Base-by-base conservation (phyloP, 805 yeast genomes). In the Yarrowia porcina region DNA sequence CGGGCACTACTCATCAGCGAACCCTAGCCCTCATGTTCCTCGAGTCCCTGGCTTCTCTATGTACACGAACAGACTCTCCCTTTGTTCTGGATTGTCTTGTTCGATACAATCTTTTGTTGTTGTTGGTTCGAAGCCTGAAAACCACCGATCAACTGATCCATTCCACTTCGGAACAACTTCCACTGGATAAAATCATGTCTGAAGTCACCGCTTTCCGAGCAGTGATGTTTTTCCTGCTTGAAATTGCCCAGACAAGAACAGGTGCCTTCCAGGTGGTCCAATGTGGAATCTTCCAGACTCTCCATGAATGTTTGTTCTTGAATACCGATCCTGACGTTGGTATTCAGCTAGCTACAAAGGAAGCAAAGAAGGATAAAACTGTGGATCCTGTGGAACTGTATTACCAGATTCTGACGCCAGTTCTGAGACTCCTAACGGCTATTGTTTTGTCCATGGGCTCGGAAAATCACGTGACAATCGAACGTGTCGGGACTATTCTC, bases 231-330 rank as follows among this genome's bases (percentile, higher is more conserved):
- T 80, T 92, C 54, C 75, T 93, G 65, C 79, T 86, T 0, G 81
- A 94, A 67, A 80, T 93, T 12, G 90, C 96, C 0, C 90, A 88
- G 69, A 83, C 88, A 0, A 83, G 89, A 66, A 70, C 72, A 9
- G 98, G 99, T 3, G 91, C 97, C 0, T 82, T 83, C 56, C 87
- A 85, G 63, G 76, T 93, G 61, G 74, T 91, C 23, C 90, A 90
- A 68, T 82, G 87, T 67, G 93, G 87, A 56, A 72, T 93, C 8
- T 86, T 91, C 71, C 80, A 83, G 17, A 77, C 83, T 0, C 77
- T 92, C 61, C 81, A 79, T 63, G 77, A 81, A 12, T 82, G 87
- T 39, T 75, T 75, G 18, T 82, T 90, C 66, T 75, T 90, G 45
- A 72, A 77, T 35, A 79, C 86, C 39, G 97, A 92, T 72, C 91